Evolutionary conservation across 305 asterid species (phyloP).

Genomic region (Solanum hybrid): DNA sequence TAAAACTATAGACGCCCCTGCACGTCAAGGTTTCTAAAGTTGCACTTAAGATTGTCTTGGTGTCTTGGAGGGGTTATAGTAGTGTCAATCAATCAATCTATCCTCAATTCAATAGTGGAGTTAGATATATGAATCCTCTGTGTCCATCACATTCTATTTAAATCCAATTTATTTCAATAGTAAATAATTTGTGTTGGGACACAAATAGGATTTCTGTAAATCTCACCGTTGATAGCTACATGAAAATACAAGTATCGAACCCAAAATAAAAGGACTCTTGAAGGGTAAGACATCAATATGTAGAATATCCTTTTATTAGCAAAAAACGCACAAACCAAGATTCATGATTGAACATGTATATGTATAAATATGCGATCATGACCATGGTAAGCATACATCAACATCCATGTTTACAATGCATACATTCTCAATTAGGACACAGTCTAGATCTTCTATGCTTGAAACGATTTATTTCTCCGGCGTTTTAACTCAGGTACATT

Average conservation of each 20-base stretch:
- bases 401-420: not conserved
- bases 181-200: not conserved
- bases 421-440: not conserved
- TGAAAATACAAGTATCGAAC: not conserved
- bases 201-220: not conserved
- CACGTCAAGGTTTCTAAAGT: not conserved
- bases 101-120: not conserved
- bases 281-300: not conserved
- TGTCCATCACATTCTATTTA: not conserved
- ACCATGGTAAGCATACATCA: not conserved
- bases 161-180: not conserved
- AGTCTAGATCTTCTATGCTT: not conserved
- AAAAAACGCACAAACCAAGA: not conserved
- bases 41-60: not conserved
- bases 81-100: not conserved
- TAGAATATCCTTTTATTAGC: not conserved
- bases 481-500: constrained; percentile 47
- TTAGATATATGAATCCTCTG: not conserved
- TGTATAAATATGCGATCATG: not conserved
- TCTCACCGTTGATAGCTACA: not conserved
- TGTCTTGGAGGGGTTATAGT: not conserved
- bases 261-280: not conserved
- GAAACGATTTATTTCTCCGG: not conserved
- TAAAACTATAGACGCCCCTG: not conserved
- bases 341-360: not conserved